Evolutionary conservation across 1,139 yeast genomes (phyloP).

Genomic region (Saccharomyces hybrid): DNA sequence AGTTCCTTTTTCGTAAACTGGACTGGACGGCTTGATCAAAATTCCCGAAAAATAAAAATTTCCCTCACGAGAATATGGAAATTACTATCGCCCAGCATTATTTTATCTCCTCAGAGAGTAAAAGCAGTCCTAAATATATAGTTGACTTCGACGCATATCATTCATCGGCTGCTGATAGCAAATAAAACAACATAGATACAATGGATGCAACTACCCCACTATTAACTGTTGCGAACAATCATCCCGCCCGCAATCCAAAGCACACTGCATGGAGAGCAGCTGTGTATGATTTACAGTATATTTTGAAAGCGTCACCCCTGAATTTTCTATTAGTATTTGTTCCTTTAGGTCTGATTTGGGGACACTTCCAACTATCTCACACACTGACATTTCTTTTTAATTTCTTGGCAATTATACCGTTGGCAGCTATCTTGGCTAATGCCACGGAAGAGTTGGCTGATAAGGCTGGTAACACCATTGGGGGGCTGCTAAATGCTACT

Average conservation of each 20-base stretch:
- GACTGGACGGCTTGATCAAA: not conserved
- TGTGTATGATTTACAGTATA: constrained; percentile 19
- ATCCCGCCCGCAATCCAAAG: constrained; percentile 6
- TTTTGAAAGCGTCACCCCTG: constrained; percentile 62
- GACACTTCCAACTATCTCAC: constrained; percentile 43
- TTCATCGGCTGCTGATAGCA: not conserved
- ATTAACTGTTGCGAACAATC: constrained; percentile 5
- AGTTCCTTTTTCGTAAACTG: not conserved
- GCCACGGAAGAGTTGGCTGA: constrained; percentile 91
- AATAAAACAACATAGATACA: not conserved
- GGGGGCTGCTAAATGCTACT: constrained; percentile 91
- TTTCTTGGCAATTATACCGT: constrained; percentile 84
- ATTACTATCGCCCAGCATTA: not conserved
- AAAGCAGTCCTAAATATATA: not conserved
- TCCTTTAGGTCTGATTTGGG: constrained; percentile 79
- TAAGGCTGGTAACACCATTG: constrained; percentile 79
- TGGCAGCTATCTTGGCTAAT: constrained; percentile 81
- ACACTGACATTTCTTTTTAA: constrained; percentile 61
- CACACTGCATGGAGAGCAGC: constrained; percentile 7
- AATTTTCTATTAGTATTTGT: constrained; percentile 73
- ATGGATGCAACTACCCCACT: constrained; percentile 17
- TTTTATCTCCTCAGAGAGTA: not conserved
- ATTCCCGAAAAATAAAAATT: not conserved
- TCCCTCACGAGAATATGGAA: not conserved
- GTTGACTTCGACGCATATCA: not conserved